Base-by-base conservation (phyloP, 225 moss, liverwort and hornwort species). In the Anthoceros angustus region DNA sequence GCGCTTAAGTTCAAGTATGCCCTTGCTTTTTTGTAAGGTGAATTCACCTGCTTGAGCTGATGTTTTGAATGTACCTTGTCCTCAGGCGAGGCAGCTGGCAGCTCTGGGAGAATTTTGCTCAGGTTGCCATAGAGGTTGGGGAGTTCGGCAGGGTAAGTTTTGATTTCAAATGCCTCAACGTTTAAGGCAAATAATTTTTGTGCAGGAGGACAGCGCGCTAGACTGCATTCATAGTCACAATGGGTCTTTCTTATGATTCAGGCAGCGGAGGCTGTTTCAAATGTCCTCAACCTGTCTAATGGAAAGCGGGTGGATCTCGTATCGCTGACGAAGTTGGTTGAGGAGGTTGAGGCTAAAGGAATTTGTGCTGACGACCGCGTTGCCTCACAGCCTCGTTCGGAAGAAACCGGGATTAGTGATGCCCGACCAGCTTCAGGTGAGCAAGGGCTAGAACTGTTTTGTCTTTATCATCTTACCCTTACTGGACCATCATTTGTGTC, bases 31-130 rank as follows among this genome's bases (percentile, higher is more conserved):
- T 20, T 2, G 39, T 6, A 9, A 49, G 12, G 16, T 23, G 4
- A 40, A 40, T 40, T 41, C 16, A 25, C 32, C 20, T 4, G 20
- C 3, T 20, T 39, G 18, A 39, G 32, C 55, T 68, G 39, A 0
- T 40, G 16, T 10, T 24, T 32, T 62, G 40, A 39, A 11, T 23
- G 64, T 43, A 60, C 55, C 71, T 41, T 74, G 66, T 48, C 74
- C 61, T 66, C 72, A 93, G 93, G 72, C 82, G 92, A 45, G 87
- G 84, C 41, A 92, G 84, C 70, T 98, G 98, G 98, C 92, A 98
- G 72, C 92, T 98, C 74, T 98, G 98, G 98, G 92, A 98, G 70
- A 98, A 98, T 77, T 98, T 98, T 71, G 92, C 87, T 61, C 85
- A 83, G 69, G 92, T 92, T 61, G 84, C 98, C 24, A 77, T 92